Base-by-base conservation (phyloP, 1,284 basidiomycete species). In the Taiwanofungus camphoratus region DNA sequence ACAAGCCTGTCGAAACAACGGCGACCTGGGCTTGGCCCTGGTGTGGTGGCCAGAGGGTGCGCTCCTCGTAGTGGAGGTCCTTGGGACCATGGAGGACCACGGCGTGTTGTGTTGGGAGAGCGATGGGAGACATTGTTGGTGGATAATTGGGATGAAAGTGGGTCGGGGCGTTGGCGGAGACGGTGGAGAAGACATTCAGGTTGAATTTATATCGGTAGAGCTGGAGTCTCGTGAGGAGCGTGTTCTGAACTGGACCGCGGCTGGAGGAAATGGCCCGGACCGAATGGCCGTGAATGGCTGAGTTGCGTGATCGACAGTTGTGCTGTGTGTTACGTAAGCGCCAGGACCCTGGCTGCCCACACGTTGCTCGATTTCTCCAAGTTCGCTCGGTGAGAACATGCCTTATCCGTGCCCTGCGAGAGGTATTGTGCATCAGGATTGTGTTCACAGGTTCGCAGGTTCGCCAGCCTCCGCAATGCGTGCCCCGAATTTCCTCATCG, bases 1-100 rank as follows among this genome's bases (percentile, higher is more conserved):
- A 98, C 40, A 97, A 78, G 40, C 93, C 94, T 9, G 93, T 97
- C 31, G 88, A 74, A 40, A 76, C 73, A 52, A 96, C 70, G 48
- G 75, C 70, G 59, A 93, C 77, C 65, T 89, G 85, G 29, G 79
- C 87, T 29, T 87, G 72, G 53, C 77, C 76, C 18, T 74, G 66
- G 13, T 73, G 68, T 22, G 88, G 90, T 1, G 81, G 76, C 72
- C 76, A 79, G 54, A 81, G 62, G 40, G 72, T 70, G 45, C 86
- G 82, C 39, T 79, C 66, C 57, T 89, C 86, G 60, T 82, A 55
- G 53, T 77, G 80, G 54, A 90, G 74, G 67, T 89, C 86, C 53
- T 74, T 76, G 44, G 83, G 67, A 26, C 80, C 84, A 56, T 84
- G 70, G 46, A 90, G 79, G 58, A 90, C 82, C 49, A 74, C 80